phyloP scores from a whole-genome alignment of 169 alveolate species.

The Amoebophrya sp. region DNA sequence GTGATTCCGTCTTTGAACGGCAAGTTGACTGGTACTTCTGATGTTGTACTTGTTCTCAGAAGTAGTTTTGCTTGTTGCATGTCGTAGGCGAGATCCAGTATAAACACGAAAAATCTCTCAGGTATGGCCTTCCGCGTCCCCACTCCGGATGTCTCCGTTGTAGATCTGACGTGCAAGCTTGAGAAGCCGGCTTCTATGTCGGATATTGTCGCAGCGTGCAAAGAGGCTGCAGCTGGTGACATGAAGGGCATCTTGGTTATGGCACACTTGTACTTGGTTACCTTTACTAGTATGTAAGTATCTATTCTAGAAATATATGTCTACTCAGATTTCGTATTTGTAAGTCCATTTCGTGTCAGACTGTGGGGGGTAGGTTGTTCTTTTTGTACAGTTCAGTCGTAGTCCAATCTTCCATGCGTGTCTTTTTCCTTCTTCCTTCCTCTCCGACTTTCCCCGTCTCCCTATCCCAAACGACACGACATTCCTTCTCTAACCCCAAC shows the following conservation, averaged over 20 bases:
- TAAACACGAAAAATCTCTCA: not conserved
- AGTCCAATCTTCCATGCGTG: too few species aligned
- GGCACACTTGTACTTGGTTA: too few species aligned
- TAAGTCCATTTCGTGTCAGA: too few species aligned
- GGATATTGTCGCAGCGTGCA: slow-evolving; percentile 83
- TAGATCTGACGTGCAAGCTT: slow-evolving; percentile 92
- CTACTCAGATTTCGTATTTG: too few species aligned
- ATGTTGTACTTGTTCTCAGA: not conserved
- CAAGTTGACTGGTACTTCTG: slow-evolving; percentile 79
- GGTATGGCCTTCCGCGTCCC: slow-evolving; percentile 99
- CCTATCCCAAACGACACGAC: too few species aligned
- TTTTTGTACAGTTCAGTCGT: too few species aligned
- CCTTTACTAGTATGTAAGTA: too few species aligned
- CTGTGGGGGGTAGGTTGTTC: too few species aligned
- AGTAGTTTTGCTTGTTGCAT: not conserved
- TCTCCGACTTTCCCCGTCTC: too few species aligned
- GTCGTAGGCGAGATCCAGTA: not conserved
- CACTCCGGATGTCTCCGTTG: slow-evolving; percentile 96
- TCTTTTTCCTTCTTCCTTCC: too few species aligned
- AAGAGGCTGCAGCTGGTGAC: slow-evolving; percentile 83
- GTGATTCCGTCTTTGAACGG: slow-evolving; percentile 95
- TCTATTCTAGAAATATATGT: too few species aligned
- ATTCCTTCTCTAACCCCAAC: too few species aligned
- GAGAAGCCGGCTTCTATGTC: slow-evolving; percentile 90
- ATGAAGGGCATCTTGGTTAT: slow-evolving; percentile 78